Base-by-base conservation (phyloP, 2,329 filamentous ascomycete species). In the Scedosporium apiospermum region DNA sequence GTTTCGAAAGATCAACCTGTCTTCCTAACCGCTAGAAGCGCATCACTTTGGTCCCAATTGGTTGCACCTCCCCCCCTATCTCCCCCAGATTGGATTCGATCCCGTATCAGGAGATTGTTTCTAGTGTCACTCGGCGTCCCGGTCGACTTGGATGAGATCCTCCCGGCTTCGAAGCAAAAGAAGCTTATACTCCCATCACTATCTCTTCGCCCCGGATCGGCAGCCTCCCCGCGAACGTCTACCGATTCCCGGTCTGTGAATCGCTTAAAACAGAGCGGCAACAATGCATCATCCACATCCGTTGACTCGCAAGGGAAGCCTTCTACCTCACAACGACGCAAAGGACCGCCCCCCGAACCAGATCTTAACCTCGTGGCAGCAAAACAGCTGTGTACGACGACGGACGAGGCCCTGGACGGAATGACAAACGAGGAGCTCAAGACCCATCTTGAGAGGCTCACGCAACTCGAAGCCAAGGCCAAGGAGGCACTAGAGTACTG, bases 31-130 rank as follows among this genome's bases (percentile, higher is more conserved):
- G 88, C 92, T 61, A 87, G 93, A 64, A 96, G 90, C 65, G 87
- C 90, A 63, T 97, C 95, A 0, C 81, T 99, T 41, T 99, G 95
- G 95, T 92, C 93, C 49, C 95, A 99, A 77, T 86, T 99, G 4
- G 91, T 97, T 34, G 93, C 93, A 2, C 93, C 95, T 21, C 95
- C 95, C 1, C 93, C 95, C 2, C 84, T 99, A 44, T 92, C 96
- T 70, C 95, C 95, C 5, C 93, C 95, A 0, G 95, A 99, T 74
- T 99, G 95, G 95, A 96, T 97, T 64, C 91, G 95, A 66, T 96
- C 92, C 61, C 90, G 93, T 60, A 99, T 96, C 68, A 88, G 95
- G 61, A 90, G 95, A 30, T 84, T 99, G 27, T 99, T 99, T 73
- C 86, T 99, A 51, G 93, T 99, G 62, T 97, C 93, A 1, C 84